A percentile compares a stretch with the other conserved stretches of the same genome.
Conservation (phyloP, 495 filamentous ascomycete genomes). For the Hypoxylon crocopeplum region DNA sequence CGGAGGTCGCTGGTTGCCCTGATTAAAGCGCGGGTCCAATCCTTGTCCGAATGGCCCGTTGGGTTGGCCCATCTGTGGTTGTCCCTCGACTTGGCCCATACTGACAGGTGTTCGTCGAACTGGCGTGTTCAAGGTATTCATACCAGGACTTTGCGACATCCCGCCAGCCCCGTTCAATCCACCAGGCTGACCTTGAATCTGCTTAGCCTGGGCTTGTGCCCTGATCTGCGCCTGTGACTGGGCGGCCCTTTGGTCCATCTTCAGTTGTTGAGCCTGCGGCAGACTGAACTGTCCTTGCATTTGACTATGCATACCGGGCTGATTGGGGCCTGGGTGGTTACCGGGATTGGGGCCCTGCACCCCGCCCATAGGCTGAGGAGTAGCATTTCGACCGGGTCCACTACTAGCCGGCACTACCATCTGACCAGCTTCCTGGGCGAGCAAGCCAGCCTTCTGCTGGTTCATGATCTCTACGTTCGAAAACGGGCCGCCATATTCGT, state of each 20-base stretch:
- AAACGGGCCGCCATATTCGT: conserved; percentile 47
- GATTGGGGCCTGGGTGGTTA: conserved; percentile 45
- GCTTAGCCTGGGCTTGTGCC: conserved; percentile 48
- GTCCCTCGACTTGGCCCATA: conserved; percentile 44
- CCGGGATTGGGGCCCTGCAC: conserved; percentile 44
- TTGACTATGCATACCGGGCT: conserved; percentile 45
- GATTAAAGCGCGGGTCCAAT: conserved; percentile 53
- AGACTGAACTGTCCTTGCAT: conserved; percentile 46
- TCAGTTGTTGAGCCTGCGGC: conserved; percentile 47
- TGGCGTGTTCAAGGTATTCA: conserved; percentile 58
- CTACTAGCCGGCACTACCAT: conserved; percentile 58
- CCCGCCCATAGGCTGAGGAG: conserved; percentile 49
- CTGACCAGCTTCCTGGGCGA: conserved; percentile 57
- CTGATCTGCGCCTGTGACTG: conserved; percentile 49
- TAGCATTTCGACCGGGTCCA: conserved; percentile 51
- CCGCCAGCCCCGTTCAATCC: conserved; percentile 49
- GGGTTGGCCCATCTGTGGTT: conserved; percentile 44
- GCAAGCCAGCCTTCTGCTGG: conserved; percentile 53
- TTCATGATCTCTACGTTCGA: conserved; percentile 57
- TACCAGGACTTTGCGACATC: conserved; percentile 58
- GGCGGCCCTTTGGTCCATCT: conserved; percentile 48
- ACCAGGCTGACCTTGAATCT: conserved; percentile 57
- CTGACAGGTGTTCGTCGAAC: conserved; percentile 52
- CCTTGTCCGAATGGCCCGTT: conserved; percentile 45
- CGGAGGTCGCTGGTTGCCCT: conserved; percentile 42